These are phyloP conservation scores for Mycena venus DNA, from an alignment of 768 basidiomycete species.

Conservation along the genomic window DNA sequence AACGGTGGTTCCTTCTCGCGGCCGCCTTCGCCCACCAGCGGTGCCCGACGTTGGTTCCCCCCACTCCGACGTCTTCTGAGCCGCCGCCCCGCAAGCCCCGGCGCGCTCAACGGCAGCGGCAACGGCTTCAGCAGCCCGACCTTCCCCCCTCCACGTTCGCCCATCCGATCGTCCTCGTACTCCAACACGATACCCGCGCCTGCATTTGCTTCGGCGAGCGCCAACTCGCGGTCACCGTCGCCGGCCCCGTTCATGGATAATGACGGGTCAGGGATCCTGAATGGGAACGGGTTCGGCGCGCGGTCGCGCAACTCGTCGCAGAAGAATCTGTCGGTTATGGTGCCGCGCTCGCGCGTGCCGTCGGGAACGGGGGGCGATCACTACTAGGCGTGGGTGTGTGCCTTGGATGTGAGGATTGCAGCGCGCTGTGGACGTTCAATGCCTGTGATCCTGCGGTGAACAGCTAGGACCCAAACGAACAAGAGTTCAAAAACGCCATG, in stretches of 20 bases:
- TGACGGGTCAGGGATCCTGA: too few relatives aligned
- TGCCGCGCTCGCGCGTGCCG: conserved; percentile 57
- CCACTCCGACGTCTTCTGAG: conserved; percentile 53
- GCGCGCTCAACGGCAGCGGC: conserved; percentile 39
- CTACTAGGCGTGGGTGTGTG: neutral
- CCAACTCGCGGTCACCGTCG: conserved; percentile 62
- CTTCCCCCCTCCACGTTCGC: conserved; percentile 46
- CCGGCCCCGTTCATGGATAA: conserved; percentile 55
- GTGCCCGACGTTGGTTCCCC: conserved; percentile 46
- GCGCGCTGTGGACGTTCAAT: neutral
- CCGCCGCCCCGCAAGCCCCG: conserved; percentile 38
- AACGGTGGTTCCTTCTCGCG: conserved; percentile 34
- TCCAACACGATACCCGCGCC: conserved; percentile 49
- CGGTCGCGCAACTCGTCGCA: conserved; percentile 79
- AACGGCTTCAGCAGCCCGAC: conserved; percentile 42
- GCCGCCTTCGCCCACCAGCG: conserved; percentile 51
- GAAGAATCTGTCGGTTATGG: conserved; percentile 69
- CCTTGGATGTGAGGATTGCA: neutral
- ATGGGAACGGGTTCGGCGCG: conserved; percentile 55
- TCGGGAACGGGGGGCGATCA: conserved; percentile 35
- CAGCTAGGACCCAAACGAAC: too few relatives aligned
- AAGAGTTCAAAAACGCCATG: too few relatives aligned
- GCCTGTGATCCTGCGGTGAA: too few relatives aligned
- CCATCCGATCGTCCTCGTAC: conserved; percentile 47
- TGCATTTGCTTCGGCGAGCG: conserved; percentile 54